Evolutionary conservation across 805 yeast species (phyloP), one percentile per base, ranked within the genome.

Genomic region (Metschnikowia matae): DNA sequence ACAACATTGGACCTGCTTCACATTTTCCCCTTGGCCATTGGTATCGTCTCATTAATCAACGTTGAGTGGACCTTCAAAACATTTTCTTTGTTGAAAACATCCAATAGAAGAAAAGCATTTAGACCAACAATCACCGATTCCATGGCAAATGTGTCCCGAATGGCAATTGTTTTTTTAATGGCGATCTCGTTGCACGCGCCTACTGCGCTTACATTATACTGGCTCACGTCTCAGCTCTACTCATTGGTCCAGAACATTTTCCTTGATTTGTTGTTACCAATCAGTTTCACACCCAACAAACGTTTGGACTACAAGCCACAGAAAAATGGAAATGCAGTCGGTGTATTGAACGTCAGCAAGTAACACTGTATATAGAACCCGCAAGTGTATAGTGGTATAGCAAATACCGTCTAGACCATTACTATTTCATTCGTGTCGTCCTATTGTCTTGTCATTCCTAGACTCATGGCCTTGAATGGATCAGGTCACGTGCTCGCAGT

Each of bases 121-220:
- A 70, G 87, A 50, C 81, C 85, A 3, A 81, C 86, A 1, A 67
- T 81, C 5, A 74, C 81, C 45, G 87, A 83, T 58, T 78, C 89
- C 2, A 61, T 91, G 34, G 76, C 87, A 48, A 89, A 83, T 54
- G 61, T 87, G 1, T 81, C 95, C 2, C 74, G 97, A 59, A 74
- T 88, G 55, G 82, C 92, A 20, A 81, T 87, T 47, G 82, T 90
- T 1, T 82, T 88, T 55, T 73, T 92, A 67, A 89, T 89, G 85
- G 90, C 89, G 4, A 73, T 90, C 17, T 77, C 96, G 0, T 80
- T 90, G 38, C 94, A 90, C 60, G 95, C 96, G 0, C 96, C 98
- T 0, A 73, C 84, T 29, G 89, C 95, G 0, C 69, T 91, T 34
- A 81, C 85, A 0, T 63, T 89, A n/a, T 92, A 91, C 68, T 92